These are phyloP conservation scores for Pleurotus tuber-regium DNA, from an alignment of 768 basidiomycete genomes.

Conservation along the genomic window DNA sequence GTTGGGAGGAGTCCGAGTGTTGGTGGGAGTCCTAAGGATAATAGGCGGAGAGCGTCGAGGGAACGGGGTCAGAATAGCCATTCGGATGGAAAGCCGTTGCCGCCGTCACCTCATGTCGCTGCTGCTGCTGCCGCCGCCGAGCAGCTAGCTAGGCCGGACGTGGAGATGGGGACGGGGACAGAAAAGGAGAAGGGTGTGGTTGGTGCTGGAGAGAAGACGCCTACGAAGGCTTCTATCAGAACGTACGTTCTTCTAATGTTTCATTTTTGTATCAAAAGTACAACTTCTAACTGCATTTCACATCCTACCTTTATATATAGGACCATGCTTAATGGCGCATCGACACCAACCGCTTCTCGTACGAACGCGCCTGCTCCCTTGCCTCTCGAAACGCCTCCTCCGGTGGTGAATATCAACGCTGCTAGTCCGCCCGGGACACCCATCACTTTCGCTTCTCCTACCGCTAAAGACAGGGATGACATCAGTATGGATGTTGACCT, in stretches of 20 bases:
- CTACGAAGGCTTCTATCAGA: constrained; percentile 4
- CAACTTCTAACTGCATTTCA: too few species aligned
- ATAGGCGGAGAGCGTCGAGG: neutral
- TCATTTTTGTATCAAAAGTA: neutral
- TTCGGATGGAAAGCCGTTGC: neutral
- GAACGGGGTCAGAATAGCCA: neutral
- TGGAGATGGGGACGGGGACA: neutral
- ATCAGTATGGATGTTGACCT: constrained; percentile 1
- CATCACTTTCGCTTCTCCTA: constrained; percentile 19
- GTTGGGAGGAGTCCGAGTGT: constrained; percentile 3
- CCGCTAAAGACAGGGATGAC: constrained; percentile 21
- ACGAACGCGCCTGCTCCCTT: constrained; percentile 24
- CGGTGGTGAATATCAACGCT: constrained; percentile 32
- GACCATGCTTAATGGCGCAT: constrained; percentile 5
- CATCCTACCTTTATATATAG: neutral
- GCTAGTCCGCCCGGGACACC: constrained; percentile 39
- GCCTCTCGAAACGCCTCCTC: constrained; percentile 25
- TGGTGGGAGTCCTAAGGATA: neutral
- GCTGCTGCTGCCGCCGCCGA: neutral
- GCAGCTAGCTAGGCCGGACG: too few species aligned
- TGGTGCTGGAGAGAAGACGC: neutral
- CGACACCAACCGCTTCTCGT: constrained; percentile 24
- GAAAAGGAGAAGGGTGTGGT: neutral
- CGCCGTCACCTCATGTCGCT: neutral
- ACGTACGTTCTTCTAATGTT: neutral